Evolutionary conservation across 164 flowering plant species (phyloP), one percentile per base, ranked within the genome.

Genomic region (Kalanchoe fedtschenkoi): DNA sequence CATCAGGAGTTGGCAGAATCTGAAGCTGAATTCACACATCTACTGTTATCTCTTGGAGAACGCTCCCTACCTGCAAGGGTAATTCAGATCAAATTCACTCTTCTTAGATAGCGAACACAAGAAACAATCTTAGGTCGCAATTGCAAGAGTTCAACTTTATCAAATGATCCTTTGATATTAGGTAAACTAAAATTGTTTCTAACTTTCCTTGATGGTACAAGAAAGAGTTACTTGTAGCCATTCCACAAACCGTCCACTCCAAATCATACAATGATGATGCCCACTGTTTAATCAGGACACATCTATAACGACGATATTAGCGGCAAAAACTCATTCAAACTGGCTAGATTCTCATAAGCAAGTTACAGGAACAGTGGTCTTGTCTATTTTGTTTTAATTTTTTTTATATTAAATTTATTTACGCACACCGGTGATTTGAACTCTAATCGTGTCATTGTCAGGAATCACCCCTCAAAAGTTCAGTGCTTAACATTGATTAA

Each of bases 41-140:
- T 93, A 28, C 83, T 90, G 53, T 68, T 84, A 58, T 80, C 89
- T 5, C 86, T 93, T 35, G 98, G 91, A 33, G 91, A 89, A 78
- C 73, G 86, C 64, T 86, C 96, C 60, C 73, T 83, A 30, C 92
- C 96, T 63, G 80, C 80, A 64, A 74, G 96, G 81, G 96, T 92
- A 77, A 53, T 3, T 51, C 5, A 28, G 39, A 38, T 59, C 33
- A 17, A 58, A 35, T 41, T 62, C 22, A 33, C 62, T 32, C 66
- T 58, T 15, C 22, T 38, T 54, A 21, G 8, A 51, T 15, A 51
- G 56, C 32, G n/a, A 28, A 5, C 17, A 11, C 26, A 21, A 22
- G 29, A 19, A 21, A 44, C 24, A 44, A 19, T 44, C 46, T 22
- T 47, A 2, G 28, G 54, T 21, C 7, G 24, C 54, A 13, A 47